Evolutionary conservation across 192 early-diverging fungal genomes (phyloP).

Genomic region (Mortierella claussenii): DNA sequence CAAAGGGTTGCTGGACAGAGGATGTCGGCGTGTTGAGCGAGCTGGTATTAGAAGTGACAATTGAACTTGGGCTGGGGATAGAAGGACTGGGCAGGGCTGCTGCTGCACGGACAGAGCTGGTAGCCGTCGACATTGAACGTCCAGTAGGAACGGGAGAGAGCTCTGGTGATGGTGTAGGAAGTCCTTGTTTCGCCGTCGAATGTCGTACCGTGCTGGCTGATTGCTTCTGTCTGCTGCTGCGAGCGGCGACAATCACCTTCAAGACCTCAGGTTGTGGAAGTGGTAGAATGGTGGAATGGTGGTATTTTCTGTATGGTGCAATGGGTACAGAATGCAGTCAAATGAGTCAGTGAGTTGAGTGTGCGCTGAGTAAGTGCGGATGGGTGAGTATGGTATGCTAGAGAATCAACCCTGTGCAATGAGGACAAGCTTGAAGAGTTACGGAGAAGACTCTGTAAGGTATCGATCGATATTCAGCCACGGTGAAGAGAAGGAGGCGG

Average conservation of each 20-base stretch:
- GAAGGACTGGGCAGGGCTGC: conserved; percentile 39
- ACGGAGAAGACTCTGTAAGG: background rate
- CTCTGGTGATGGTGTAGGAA: too few relatives aligned
- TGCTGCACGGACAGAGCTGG: conserved; percentile 38
- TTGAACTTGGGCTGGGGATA: conserved; percentile 49
- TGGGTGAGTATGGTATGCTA: background rate
- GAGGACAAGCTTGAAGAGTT: background rate
- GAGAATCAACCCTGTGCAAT: background rate
- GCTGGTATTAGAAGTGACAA: conserved; percentile 26
- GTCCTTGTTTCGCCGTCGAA: too few relatives aligned
- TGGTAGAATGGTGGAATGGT: too few relatives aligned
- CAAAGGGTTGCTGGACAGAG: conserved; percentile 15
- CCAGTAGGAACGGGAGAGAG: too few relatives aligned
- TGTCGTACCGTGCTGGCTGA: too few relatives aligned
- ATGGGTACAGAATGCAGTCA: too few relatives aligned
- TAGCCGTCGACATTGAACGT: conserved; percentile 35
- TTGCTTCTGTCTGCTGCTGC: too few relatives aligned
- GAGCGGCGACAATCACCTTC: too few relatives aligned
- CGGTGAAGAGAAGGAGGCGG: background rate
- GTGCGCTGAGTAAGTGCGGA: conserved; percentile 5
- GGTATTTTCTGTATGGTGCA: too few relatives aligned
- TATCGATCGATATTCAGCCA: too few relatives aligned
- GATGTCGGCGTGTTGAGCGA: conserved; percentile 41
- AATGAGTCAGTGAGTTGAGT: too few relatives aligned
- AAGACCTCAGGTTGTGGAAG: too few relatives aligned